Evolutionary conservation across 1,284 basidiomycete genomes (phyloP), one percentile per base, ranked within the genome.

Genomic region (Cutaneotrichosporon arboriforme): DNA sequence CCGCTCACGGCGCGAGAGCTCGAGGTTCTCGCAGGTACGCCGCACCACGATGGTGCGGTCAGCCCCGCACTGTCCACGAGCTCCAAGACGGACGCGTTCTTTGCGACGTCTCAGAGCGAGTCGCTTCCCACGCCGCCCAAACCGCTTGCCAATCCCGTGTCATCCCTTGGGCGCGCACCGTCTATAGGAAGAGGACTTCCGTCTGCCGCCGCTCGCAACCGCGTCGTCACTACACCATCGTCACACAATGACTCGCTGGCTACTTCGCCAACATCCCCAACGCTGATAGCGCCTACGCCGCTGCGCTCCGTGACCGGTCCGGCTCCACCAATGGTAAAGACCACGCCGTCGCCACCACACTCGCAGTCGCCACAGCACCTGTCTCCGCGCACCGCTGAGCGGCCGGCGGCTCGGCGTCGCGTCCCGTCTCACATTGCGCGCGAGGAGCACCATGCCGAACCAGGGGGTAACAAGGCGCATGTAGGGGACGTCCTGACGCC

Each of bases 41-140:
- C 18, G 31, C 51, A 10, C 18, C 51, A 8, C 33, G 49, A 49
- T 14, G 54, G 51, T 14, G 44, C 54, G 10, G 51, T 55, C 17
- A 52, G 52, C 10, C 69, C 71, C 1, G 61, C 71, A 3, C 41
- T 50, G 4, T 38, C 18, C 8, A 64, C 66, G 12, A 54, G 61
- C 33, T 69, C 67, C 12, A 68, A 65, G 49, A 74, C 67, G 8
- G 71, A 73, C 39, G 49, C 68, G 2, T 73, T 73, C 61, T 73
- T 73, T 51, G 55, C 65, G 2, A 41, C 56, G 8, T 52, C 54
- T 31, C 40, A 46, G 20, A 45, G 45, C 10, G 57, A 62, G 44
- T 45, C 52, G 8, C 51, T 72, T 61, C 14, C 70, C 70, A 0
- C 70, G 68, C 1, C 60, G 21, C 22, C 44, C 46, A 4, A 38